Evolutionary conservation across 148 eudicot genomes (phyloP).

Genomic region (Fagopyrum esculentum): DNA sequence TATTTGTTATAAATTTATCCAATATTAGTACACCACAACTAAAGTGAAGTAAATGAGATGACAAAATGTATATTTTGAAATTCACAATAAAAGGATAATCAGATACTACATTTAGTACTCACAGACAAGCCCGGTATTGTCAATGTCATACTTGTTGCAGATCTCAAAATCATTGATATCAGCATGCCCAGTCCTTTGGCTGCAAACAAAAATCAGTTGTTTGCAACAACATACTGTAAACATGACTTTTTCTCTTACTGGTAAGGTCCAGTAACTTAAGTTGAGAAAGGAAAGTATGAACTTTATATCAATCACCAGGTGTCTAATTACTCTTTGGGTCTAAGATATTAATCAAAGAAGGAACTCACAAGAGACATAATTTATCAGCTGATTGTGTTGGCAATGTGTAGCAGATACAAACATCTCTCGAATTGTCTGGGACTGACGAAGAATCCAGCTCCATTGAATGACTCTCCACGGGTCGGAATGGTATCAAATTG

Average conservation of each 20-base stretch:
- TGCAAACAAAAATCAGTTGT: conserved; percentile 29
- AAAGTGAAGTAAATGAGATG: not conserved
- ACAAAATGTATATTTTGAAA: not conserved
- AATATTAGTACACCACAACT: not conserved
- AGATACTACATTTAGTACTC: conserved; percentile 28
- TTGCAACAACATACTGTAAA: not conserved
- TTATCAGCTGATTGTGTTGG: conserved; percentile 37
- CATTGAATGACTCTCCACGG: conserved; percentile 16
- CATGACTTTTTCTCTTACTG: not conserved
- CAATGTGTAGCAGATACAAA: conserved; percentile 36
- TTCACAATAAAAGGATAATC: not conserved
- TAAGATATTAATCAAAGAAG: not conserved
- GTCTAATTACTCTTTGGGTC: not conserved
- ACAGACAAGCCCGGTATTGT: conserved; percentile 96
- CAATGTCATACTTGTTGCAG: conserved; percentile 73
- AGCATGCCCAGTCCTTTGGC: conserved; percentile 57
- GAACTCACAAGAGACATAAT: conserved; percentile 42
- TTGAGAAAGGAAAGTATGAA: not conserved
- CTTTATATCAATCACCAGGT: too few relatives aligned
- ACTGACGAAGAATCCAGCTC: conserved; percentile 18
- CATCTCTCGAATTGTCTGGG: conserved; percentile 24
- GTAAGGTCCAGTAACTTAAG: not conserved
- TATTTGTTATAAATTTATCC: not conserved
- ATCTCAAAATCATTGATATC: conserved; percentile 61
- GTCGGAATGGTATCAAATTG: conserved; percentile 52